These are phyloP conservation scores for Tetratostichococcus sp. DNA, from an alignment of 139 green algal genomes.

Conservation along the genomic window DNA sequence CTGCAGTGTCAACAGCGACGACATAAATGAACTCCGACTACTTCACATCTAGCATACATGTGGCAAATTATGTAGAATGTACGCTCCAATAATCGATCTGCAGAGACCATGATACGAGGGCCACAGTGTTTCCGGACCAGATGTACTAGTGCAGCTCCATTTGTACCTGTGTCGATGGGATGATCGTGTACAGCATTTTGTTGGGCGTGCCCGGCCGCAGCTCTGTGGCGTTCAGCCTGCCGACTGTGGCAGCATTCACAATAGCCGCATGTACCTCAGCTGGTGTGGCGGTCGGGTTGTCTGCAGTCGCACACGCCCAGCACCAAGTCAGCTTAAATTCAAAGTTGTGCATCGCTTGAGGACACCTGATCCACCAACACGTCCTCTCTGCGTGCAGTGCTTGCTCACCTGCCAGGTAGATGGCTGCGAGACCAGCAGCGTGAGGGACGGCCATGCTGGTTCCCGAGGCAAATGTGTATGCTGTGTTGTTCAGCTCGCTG, in stretches of 20 bases:
- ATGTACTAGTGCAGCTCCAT: no score
- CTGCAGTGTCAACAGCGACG: neutral
- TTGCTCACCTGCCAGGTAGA: neutral
- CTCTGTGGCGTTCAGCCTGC: conserved; percentile 16
- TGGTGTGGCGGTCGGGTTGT: conserved; percentile 22
- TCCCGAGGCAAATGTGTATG: conserved; percentile 42
- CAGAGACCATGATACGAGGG: no score
- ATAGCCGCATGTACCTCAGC: conserved; percentile 47
- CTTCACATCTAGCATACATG: no score
- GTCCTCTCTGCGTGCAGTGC: neutral
- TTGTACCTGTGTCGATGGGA: conserved; percentile 6
- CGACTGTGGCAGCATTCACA: conserved; percentile 15
- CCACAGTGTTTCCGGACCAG: no score
- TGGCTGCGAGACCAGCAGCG: neutral
- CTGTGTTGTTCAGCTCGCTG: conserved; percentile 27
- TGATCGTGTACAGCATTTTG: conserved; percentile 43
- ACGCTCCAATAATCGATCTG: no score
- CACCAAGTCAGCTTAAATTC: neutral
- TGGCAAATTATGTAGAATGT: no score
- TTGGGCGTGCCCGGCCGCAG: conserved; percentile 48
- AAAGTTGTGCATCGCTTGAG: no score
- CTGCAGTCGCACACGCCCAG: neutral
- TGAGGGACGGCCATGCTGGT: conserved; percentile 6
- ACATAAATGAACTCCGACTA: no score
- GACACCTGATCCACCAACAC: no score